Evolutionary conservation across 257 asterid genomes (phyloP), one percentile per base, ranked within the genome.

Genomic region (Nemophila menziesii): DNA sequence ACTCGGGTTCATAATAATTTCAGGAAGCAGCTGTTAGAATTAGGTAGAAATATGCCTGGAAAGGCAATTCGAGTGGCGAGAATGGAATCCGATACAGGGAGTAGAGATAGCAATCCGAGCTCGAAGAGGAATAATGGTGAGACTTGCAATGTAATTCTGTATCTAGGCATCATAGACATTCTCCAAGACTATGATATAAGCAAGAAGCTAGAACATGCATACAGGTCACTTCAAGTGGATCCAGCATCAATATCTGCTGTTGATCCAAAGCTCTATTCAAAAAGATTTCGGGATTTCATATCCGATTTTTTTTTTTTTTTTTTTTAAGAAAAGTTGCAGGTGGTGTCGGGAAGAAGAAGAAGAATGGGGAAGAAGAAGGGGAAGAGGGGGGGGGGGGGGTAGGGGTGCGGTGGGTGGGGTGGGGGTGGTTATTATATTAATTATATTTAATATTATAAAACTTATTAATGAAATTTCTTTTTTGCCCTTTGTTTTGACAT

Each of bases 121-220:
- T 73, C 75, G 5, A 57, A 20, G 33, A 50, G 33, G 43, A 40
- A 70, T 1, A 48, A 69, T 16, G 66, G 71, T 11, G 93, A 74
- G 64, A 39, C 57, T 23, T 68, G 63, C 23, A 78, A 82, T 60
- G 85, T 77, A 9, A 74, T 82, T 61, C 82, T 82, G 55, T 79
- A 80, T 67, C 74, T 79, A 22, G 94, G 94, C 44, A 71, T 82
- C 57, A 82, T 82, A 20, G 94, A 82, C 74, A 79, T 82, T 15
- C 57, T 82, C 39, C 94, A 82, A 53, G 94, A 78, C 63, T 82
- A 82, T 3, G 92, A 79, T 51, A 72, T 82, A 34, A 70, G 71
- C 74, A 82, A 82, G 80, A 79, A 72, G 70, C 77, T 82, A 1
- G 94, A 82, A 46, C 89, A 79, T 26, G 87, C 84, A 1, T 73